A percentile compares a stretch with the other conserved stretches of the same genome.
These are phyloP conservation scores for Puccinia novopanici DNA, from an alignment of 1,284 basidiomycete species.

Conservation along the genomic window DNA sequence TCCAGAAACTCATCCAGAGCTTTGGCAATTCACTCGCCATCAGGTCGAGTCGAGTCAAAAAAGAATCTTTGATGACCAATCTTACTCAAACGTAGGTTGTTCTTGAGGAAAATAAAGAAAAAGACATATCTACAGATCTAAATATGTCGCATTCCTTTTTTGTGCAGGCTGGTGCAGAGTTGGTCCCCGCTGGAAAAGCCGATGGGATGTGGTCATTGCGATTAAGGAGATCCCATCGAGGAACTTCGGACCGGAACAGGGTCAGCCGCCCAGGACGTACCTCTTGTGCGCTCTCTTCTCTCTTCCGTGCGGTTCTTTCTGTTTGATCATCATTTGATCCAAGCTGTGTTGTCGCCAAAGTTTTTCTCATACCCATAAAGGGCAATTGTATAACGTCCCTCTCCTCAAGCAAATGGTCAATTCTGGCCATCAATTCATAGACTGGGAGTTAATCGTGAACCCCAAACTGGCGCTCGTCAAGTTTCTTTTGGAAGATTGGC, in stretches of 20 bases:
- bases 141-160: background rate
- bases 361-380: slow-evolving; percentile 87
- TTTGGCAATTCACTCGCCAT: slow-evolving; percentile 66
- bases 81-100: slow-evolving; percentile 67
- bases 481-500: slow-evolving; percentile 64
- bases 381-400: slow-evolving; percentile 77
- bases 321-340: slow-evolving; percentile 55
- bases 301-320: too few species aligned
- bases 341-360: slow-evolving; percentile 71
- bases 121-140: background rate
- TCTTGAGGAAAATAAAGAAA: slow-evolving; percentile 34
- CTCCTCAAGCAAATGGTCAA: slow-evolving; percentile 69
- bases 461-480: slow-evolving; percentile 66
- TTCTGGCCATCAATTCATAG: slow-evolving; percentile 64
- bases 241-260: slow-evolving; percentile 52
- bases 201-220: slow-evolving; percentile 73
- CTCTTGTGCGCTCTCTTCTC: slow-evolving; percentile 27
- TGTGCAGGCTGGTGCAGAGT: slow-evolving; percentile 71
- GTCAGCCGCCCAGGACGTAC: slow-evolving; percentile 29
- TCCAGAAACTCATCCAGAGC: slow-evolving; percentile 65
- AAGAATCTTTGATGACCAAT: slow-evolving; percentile 69
- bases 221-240: slow-evolving; percentile 80
- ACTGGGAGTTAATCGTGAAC: slow-evolving; percentile 78
- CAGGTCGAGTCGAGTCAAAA: slow-evolving; percentile 72
- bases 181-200: slow-evolving; percentile 62